Evolutionary conservation across 164 flowering plant species (phyloP).

Genomic region (Stephania yunnanensis): DNA sequence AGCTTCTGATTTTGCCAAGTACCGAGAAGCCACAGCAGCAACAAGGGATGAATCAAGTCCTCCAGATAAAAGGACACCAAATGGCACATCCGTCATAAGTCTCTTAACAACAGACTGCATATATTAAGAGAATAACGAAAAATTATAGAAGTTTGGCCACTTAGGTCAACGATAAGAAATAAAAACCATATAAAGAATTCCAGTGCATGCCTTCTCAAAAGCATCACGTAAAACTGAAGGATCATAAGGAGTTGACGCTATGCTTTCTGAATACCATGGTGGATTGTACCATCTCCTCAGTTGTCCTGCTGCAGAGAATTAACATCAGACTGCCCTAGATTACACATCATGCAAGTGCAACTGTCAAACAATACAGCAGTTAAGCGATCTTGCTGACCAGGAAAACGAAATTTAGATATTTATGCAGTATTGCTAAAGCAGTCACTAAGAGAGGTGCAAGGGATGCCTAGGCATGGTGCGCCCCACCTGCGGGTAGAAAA

Average conservation of each 20-base stretch:
- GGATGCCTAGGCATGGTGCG: too few species aligned
- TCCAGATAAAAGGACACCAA: constrained; percentile 95
- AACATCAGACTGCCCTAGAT: not conserved
- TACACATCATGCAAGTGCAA: not conserved
- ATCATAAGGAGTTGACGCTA: constrained; percentile 79
- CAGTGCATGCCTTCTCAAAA: constrained; percentile 71
- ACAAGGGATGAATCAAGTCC: constrained; percentile 97
- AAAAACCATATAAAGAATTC: constrained; percentile 9
- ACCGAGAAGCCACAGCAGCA: constrained; percentile 87
- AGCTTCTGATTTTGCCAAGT: constrained; percentile 57
- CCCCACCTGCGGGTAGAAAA: too few species aligned
- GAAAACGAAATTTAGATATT: not conserved
- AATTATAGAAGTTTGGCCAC: not conserved
- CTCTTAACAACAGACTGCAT: constrained; percentile 87
- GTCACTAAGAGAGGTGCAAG: too few species aligned
- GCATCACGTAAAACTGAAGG: constrained; percentile 58
- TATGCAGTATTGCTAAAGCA: too few species aligned
- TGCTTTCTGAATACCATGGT: constrained; percentile 62
- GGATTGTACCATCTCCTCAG: constrained; percentile 95
- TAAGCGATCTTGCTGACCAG: not conserved
- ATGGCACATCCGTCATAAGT: constrained; percentile 98
- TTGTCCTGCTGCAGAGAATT: constrained; percentile 42
- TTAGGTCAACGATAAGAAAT: not conserved
- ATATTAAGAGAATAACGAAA: constrained; percentile 3
- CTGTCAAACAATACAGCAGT: not conserved